Evolutionary conservation across 2,329 filamentous ascomycete species (phyloP).

Genomic region (Aspergillus sp.): DNA sequence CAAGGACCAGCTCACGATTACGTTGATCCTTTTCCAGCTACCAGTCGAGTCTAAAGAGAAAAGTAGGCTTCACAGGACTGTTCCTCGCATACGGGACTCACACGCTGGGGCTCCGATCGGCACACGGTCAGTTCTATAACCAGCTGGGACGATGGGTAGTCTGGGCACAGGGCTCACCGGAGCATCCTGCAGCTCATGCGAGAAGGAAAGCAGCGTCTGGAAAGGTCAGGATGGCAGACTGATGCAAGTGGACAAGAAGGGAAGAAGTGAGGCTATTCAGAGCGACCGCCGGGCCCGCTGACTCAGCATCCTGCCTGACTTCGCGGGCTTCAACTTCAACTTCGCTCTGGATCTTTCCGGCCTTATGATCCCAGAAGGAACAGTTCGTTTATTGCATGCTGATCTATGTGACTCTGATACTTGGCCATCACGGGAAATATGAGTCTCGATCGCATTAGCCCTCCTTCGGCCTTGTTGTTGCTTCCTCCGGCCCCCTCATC

Average conservation of each 20-base stretch:
- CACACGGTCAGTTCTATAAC: slow-evolving; percentile 34
- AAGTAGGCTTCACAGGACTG: background rate
- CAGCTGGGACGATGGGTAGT: slow-evolving; percentile 41
- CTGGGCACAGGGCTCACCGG: slow-evolving; percentile 23
- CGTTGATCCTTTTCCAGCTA: background rate
- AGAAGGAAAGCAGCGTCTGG: background rate
- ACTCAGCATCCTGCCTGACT: slow-evolving; percentile 7
- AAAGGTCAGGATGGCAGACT: slow-evolving; percentile 4
- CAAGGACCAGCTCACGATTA: background rate
- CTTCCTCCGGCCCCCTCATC: slow-evolving; percentile 56
- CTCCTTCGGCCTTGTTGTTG: slow-evolving; percentile 46
- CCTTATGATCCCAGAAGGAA: too few species aligned
- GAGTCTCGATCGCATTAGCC: slow-evolving; percentile 13
- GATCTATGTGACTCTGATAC: background rate
- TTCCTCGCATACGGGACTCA: background rate
- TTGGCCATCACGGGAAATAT: slow-evolving; percentile 12
- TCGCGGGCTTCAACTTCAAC: background rate
- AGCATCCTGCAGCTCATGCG: slow-evolving; percentile 12
- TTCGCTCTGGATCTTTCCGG: slow-evolving; percentile 1
- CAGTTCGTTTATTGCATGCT: slow-evolving; percentile 1
- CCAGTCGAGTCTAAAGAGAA: background rate
- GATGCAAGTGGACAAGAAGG: background rate
- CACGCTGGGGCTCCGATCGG: slow-evolving; percentile 31
- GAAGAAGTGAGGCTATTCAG: background rate
- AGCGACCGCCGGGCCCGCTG: slow-evolving; percentile 10